These are phyloP conservation scores for Babesia bigemina DNA, from an alignment of 169 alveolate species.

Conservation along the genomic window DNA sequence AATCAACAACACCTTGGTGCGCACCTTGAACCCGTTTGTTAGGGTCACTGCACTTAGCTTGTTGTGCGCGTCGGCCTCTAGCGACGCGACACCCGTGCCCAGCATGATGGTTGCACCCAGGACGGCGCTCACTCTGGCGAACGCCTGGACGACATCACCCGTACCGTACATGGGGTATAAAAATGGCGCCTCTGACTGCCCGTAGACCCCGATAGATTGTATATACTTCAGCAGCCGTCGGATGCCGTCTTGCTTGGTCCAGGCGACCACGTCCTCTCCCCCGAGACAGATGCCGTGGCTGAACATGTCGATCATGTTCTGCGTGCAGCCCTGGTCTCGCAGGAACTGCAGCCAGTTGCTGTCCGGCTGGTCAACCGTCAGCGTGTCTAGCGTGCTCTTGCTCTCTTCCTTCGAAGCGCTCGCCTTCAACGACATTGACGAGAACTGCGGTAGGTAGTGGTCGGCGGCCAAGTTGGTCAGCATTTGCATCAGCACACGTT, in stretches of 20 bases:
- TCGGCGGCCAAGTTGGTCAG: background rate
- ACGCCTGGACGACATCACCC: constrained; percentile 51
- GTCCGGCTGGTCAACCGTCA: constrained; percentile 11
- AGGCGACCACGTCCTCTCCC: constrained; percentile 12
- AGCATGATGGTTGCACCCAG: constrained; percentile 56
- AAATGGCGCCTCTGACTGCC: constrained; percentile 26
- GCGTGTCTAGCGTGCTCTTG: background rate
- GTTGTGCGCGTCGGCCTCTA: background rate
- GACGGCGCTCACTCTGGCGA: constrained; percentile 49
- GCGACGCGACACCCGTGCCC: constrained; percentile 8
- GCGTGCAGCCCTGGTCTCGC: constrained; percentile 29
- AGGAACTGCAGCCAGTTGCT: constrained; percentile 42
- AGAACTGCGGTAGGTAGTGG: constrained; percentile 11
- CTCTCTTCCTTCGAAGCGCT: background rate
- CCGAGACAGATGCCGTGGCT: constrained; percentile 42
- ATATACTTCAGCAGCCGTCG: constrained; percentile 34
- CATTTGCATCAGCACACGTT: constrained; percentile 37
- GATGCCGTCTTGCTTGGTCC: constrained; percentile 34
- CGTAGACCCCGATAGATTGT: constrained; percentile 31
- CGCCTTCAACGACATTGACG: constrained; percentile 25
- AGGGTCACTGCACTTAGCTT: background rate
- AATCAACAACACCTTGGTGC: constrained; percentile 15
- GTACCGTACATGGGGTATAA: constrained; percentile 60
- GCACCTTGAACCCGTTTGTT: constrained; percentile 9
- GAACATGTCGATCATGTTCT: constrained; percentile 30